Evolutionary conservation across 768 basidiomycete species (phyloP).

Genomic region (Tubosaeta sp.): DNA sequence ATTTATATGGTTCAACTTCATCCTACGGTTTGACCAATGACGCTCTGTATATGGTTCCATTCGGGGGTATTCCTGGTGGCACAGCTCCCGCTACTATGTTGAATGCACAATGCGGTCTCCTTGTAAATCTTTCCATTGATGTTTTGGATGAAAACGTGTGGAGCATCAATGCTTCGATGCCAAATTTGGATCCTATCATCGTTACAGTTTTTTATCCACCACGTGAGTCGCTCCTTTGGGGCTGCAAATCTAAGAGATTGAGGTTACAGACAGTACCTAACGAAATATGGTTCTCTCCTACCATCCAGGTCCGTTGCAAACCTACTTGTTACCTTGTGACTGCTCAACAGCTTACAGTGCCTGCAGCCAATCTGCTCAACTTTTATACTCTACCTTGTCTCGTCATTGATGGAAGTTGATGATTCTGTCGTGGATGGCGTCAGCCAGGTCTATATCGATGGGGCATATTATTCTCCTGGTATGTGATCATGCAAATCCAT

Average conservation of each 20-base stretch:
- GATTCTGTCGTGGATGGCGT: not conserved
- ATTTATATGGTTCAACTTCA: not conserved
- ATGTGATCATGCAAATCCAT: no score
- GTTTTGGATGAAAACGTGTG: not conserved
- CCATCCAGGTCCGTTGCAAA: not conserved
- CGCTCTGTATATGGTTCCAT: not conserved
- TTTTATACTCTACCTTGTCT: not conserved
- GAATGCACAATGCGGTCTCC: not conserved
- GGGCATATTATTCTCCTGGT: not conserved
- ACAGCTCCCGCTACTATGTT: not conserved
- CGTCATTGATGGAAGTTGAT: not conserved
- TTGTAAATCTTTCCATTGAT: not conserved
- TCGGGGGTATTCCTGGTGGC: not conserved
- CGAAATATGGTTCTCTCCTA: not conserved
- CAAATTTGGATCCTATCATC: not conserved
- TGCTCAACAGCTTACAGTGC: not conserved
- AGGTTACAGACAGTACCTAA: not conserved
- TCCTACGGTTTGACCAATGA: not conserved
- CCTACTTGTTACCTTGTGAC: not conserved
- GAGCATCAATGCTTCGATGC: not conserved
- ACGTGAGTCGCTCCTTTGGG: not conserved
- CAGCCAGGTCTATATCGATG: not conserved
- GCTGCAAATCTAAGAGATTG: not conserved
- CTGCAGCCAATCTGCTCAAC: not conserved
- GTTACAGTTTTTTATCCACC: not conserved